These are phyloP conservation scores for Coemansia sp. DNA, from an alignment of 192 early-diverging fungal genomes.

Conservation along the genomic window DNA sequence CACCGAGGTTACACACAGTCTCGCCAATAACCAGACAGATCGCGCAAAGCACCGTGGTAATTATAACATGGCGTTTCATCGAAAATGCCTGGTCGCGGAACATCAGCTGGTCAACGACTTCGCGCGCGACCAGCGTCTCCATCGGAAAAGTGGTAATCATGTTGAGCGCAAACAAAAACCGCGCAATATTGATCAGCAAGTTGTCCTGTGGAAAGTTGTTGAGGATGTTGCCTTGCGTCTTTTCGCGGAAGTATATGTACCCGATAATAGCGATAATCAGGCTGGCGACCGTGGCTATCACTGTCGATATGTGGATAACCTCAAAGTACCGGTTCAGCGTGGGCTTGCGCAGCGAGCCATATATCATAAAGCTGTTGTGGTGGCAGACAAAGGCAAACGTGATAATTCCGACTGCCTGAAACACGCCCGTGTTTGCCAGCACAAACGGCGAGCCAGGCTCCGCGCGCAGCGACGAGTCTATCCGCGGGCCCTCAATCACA, in stretches of 20 bases:
- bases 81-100: constrained; percentile 58
- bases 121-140: constrained; percentile 87
- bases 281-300: constrained; percentile 67
- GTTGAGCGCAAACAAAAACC: constrained; percentile 85
- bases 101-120: constrained; percentile 60
- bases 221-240: constrained; percentile 84
- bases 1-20: constrained; percentile 75
- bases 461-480: constrained; percentile 51
- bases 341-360: constrained; percentile 78
- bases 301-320: constrained; percentile 80
- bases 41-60: constrained; percentile 67
- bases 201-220: constrained; percentile 85
- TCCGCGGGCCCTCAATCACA: constrained; percentile 65
- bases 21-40: constrained; percentile 68
- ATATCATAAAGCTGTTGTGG: constrained; percentile 93
- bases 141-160: constrained; percentile 94
- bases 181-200: constrained; percentile 79
- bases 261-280: constrained; percentile 70
- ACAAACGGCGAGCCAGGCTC: constrained; percentile 25
- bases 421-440: constrained; percentile 58
- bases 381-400: constrained; percentile 97
- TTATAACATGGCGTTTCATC: constrained; percentile 60
- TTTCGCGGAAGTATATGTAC: constrained; percentile 78
- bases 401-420: constrained; percentile 85
- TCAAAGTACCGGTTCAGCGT: constrained; percentile 81